Evolutionary conservation across 2,329 filamentous ascomycete genomes (phyloP).

Genomic region (Cladosporium colombiae): DNA sequence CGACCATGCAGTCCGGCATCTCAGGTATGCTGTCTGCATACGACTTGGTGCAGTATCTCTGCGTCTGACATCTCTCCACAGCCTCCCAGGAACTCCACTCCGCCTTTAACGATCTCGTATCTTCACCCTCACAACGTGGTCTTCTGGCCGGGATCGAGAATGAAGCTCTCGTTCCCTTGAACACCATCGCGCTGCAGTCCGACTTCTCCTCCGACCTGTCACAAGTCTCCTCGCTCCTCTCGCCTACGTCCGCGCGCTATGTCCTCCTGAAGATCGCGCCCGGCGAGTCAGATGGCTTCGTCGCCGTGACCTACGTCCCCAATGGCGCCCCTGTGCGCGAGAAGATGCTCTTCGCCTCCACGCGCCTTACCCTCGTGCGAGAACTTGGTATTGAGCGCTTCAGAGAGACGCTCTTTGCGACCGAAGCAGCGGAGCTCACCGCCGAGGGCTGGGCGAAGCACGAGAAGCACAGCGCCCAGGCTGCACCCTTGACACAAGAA

Average conservation of each 20-base stretch:
- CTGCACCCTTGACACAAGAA: slow-evolving; percentile 76
- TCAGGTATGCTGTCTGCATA: slow-evolving; percentile 54
- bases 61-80: slow-evolving; percentile 38
- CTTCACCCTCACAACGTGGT: slow-evolving; percentile 63
- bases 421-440: slow-evolving; percentile 68
- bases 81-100: slow-evolving; percentile 76
- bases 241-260: slow-evolving; percentile 69
- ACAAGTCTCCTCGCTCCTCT: slow-evolving; percentile 63
- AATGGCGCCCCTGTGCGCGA: slow-evolving; percentile 76
- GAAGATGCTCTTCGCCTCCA: slow-evolving; percentile 84
- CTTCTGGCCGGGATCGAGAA: slow-evolving; percentile 70
- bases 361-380: slow-evolving; percentile 71
- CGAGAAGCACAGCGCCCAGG: slow-evolving; percentile 62
- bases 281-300: slow-evolving; percentile 49
- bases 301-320: slow-evolving; percentile 77
- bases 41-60: not conserved
- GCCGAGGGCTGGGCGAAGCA: slow-evolving; percentile 70
- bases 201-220: slow-evolving; percentile 66
- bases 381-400: slow-evolving; percentile 80
- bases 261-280: slow-evolving; percentile 71
- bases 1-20: slow-evolving; percentile 75
- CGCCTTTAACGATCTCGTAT: slow-evolving; percentile 70
- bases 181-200: slow-evolving; percentile 54
- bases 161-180: slow-evolving; percentile 66
- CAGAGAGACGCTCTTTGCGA: slow-evolving; percentile 73